Conservation (phyloP, 805 yeast species). For the Wickerhamomyces queroliae region DNA sequence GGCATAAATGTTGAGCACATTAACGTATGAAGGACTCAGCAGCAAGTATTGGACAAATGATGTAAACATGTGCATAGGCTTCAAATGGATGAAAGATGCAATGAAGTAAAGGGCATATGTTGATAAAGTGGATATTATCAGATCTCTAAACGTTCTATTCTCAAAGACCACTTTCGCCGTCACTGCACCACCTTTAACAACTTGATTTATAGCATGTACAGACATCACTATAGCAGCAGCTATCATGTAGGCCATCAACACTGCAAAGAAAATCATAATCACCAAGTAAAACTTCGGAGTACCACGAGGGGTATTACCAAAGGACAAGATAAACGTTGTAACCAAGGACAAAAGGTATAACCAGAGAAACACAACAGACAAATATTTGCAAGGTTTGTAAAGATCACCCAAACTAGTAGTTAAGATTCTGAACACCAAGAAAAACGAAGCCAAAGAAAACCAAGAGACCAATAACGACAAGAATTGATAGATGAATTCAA, state of each 20-base stretch:
- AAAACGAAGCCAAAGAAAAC: constrained; percentile 90
- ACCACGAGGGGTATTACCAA: constrained; percentile 94
- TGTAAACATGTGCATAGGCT: constrained; percentile 91
- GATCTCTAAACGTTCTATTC: constrained; percentile 73
- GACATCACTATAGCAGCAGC: constrained; percentile 84
- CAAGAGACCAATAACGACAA: constrained; percentile 76
- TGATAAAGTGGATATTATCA: constrained; percentile 78
- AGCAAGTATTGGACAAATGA: constrained; percentile 79
- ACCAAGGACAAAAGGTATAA: constrained; percentile 74
- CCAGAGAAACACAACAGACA: constrained; percentile 82
- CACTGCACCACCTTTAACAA: constrained; percentile 27
- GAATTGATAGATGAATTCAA: constrained; percentile 78
- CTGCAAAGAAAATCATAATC: constrained; percentile 76
- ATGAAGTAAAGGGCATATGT: constrained; percentile 78
- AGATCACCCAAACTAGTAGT: constrained; percentile 70
- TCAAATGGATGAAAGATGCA: constrained; percentile 76
- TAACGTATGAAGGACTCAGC: constrained; percentile 84
- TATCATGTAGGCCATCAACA: constrained; percentile 82
- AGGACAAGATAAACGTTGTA: constrained; percentile 81
- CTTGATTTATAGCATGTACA: constrained; percentile 57
- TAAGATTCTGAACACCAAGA: constrained; percentile 82
- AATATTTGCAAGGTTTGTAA: constrained; percentile 68
- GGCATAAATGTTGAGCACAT: constrained; percentile 88
- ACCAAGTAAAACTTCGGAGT: constrained; percentile 72
- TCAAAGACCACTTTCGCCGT: constrained; percentile 46